These are phyloP conservation scores for Ogataea ganodermae DNA, from an alignment of 805 yeast species.

Conservation along the genomic window DNA sequence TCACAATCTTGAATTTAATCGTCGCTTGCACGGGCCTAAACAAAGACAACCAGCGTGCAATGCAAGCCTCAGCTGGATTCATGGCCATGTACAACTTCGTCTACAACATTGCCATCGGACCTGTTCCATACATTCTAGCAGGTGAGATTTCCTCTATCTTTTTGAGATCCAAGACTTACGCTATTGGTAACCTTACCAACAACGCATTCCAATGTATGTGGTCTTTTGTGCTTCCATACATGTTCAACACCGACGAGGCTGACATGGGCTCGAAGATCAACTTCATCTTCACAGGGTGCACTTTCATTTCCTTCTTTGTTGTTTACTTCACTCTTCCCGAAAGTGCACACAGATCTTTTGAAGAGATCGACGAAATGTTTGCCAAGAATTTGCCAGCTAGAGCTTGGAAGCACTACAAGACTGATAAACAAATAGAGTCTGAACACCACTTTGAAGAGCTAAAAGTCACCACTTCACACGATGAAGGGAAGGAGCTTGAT, in stretches of 20 bases:
- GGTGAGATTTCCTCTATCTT: slow-evolving; percentile 43
- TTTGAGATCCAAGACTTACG: slow-evolving; percentile 44
- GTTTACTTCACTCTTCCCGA: slow-evolving; percentile 58
- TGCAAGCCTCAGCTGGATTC: slow-evolving; percentile 32
- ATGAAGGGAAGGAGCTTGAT: not conserved
- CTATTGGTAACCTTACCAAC: slow-evolving; percentile 35
- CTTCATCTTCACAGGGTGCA: slow-evolving; percentile 46
- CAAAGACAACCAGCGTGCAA: slow-evolving; percentile 23
- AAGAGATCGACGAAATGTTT: slow-evolving; percentile 61
- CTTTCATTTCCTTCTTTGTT: slow-evolving; percentile 40
- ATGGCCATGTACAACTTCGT: slow-evolving; percentile 27
- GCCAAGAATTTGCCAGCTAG: slow-evolving; percentile 34
- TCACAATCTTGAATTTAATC: slow-evolving; percentile 27
- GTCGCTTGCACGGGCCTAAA: slow-evolving; percentile 31
- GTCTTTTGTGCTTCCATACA: slow-evolving; percentile 46
- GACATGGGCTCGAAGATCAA: slow-evolving; percentile 52
- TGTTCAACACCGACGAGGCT: slow-evolving; percentile 49
- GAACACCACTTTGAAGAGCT: slow-evolving; percentile 2
- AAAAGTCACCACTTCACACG: not conserved
- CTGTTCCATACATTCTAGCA: slow-evolving; percentile 31
- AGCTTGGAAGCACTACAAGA: slow-evolving; percentile 28
- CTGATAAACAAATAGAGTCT: slow-evolving; percentile 5
- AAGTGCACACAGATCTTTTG: slow-evolving; percentile 56
- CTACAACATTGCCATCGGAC: slow-evolving; percentile 35
- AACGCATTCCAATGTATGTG: slow-evolving; percentile 38